These are phyloP conservation scores for Cercospora sojina DNA, from an alignment of 2,329 filamentous ascomycete species.

Conservation along the genomic window DNA sequence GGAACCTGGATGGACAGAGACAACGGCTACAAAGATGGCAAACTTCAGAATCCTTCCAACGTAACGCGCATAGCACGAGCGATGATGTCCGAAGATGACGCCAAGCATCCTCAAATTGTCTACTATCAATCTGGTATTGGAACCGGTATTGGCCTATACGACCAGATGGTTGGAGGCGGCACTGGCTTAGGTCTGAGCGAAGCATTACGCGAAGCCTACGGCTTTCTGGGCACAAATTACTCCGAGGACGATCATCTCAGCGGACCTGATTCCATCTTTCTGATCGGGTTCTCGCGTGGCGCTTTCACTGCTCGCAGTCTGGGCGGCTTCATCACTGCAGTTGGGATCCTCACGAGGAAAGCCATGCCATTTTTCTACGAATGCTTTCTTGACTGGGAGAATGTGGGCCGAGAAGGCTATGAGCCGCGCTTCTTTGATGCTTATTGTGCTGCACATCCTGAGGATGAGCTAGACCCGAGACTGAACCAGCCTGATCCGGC, in stretches of 20 bases:
- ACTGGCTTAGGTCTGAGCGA: constrained; percentile 39
- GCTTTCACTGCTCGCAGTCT: constrained; percentile 47
- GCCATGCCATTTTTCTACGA: constrained; percentile 39
- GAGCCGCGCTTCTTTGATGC: constrained; percentile 34
- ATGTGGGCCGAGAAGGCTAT: constrained; percentile 33
- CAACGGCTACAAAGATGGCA: constrained; percentile 36
- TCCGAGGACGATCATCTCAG: constrained; percentile 32
- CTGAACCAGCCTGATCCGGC: constrained; percentile 15
- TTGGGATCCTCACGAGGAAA: constrained; percentile 43
- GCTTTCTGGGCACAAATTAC: constrained; percentile 63
- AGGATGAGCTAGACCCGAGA: constrained; percentile 17
- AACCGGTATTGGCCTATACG: constrained; percentile 37
- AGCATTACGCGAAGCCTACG: constrained; percentile 62
- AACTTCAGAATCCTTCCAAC: constrained; percentile 38
- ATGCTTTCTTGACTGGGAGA: constrained; percentile 38
- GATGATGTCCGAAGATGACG: constrained; percentile 37
- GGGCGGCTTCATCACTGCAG: constrained; percentile 46
- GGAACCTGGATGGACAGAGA: constrained; percentile 41
- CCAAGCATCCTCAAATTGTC: constrained; percentile 40
- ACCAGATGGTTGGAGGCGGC: constrained; percentile 37
- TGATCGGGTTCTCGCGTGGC: constrained; percentile 50
- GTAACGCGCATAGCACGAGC: constrained; percentile 40
- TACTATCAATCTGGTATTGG: constrained; percentile 42
- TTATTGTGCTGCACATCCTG: constrained; percentile 29
- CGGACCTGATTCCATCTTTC: constrained; percentile 45